Evolutionary conservation across 805 yeast species (phyloP).

Genomic region (Geotrichum ghanense): DNA sequence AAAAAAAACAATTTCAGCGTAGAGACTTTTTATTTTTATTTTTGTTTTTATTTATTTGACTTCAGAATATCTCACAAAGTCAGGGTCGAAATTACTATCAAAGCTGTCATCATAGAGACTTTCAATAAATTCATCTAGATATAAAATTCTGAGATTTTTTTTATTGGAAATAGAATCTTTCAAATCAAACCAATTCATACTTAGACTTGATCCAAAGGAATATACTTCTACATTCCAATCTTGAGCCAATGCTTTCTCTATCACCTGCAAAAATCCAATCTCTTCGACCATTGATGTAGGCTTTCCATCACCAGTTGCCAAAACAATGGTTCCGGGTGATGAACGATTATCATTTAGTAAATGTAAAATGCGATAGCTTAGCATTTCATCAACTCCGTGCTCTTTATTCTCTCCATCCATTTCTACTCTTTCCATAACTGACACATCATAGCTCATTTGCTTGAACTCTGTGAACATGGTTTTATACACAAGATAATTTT

Average conservation of each 20-base stretch:
- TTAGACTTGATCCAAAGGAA: constrained; percentile 6
- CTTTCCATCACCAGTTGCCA: constrained; percentile 12
- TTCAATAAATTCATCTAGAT: constrained; percentile 6
- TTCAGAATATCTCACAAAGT: no score
- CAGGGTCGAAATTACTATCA: no score
- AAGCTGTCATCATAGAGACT: constrained; percentile 7
- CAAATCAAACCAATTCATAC: constrained; percentile 6
- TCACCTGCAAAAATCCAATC: constrained; percentile 5
- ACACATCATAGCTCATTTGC: not conserved
- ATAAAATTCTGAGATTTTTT: constrained; percentile 4
- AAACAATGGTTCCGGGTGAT: constrained; percentile 4
- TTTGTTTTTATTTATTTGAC: no score
- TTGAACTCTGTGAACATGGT: not conserved
- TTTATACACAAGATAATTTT: not conserved
- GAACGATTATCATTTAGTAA: not conserved
- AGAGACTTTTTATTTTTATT: no score
- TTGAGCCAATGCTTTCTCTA: constrained; percentile 4
- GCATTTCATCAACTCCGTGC: constrained; percentile 10
- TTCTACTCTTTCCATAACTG: not conserved
- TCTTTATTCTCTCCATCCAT: constrained; percentile 3
- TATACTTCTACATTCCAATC: constrained; percentile 12
- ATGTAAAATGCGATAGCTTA: constrained; percentile 1
- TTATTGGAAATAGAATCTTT: constrained; percentile 1
- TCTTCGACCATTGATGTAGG: constrained; percentile 1
- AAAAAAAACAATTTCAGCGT: no score